Conservation (phyloP, 805 yeast species). For the Candida suzukii region DNA sequence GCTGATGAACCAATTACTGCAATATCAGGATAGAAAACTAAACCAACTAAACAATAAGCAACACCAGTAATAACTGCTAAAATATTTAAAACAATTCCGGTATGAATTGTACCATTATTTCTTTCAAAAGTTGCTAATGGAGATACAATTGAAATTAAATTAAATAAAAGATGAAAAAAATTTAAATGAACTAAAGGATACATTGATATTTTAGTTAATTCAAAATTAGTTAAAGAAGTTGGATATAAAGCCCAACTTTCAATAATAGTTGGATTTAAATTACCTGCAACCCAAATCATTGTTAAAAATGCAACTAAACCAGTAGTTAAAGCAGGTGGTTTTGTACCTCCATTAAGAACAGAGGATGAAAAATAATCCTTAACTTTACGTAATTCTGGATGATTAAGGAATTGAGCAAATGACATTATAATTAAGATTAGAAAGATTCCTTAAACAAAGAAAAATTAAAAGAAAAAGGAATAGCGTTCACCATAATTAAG, state of each 20-base stretch:
- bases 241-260: constrained; percentile 47
- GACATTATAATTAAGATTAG: background rate
- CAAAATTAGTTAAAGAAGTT: constrained; percentile 38
- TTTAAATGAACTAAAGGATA: constrained; percentile 68
- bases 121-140: constrained; percentile 63
- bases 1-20: constrained; percentile 67
- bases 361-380: background rate
- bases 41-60: constrained; percentile 47
- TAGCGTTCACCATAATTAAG: too few species aligned
- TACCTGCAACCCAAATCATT: constrained; percentile 33
- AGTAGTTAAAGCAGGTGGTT: constrained; percentile 43
- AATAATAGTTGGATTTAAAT: constrained; percentile 18
- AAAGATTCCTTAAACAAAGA: too few species aligned
- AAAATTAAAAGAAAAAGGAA: too few species aligned
- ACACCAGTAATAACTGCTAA: constrained; percentile 66
- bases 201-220: constrained; percentile 52
- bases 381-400: background rate
- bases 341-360: background rate
- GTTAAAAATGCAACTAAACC: constrained; percentile 54
- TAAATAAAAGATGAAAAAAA: constrained; percentile 53
- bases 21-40: constrained; percentile 41
- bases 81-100: constrained; percentile 72
- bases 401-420: background rate
- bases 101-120: constrained; percentile 74
- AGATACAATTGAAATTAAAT: constrained; percentile 48